Conservation (phyloP, 441 rosid genomes). For the Croton setiger region DNA sequence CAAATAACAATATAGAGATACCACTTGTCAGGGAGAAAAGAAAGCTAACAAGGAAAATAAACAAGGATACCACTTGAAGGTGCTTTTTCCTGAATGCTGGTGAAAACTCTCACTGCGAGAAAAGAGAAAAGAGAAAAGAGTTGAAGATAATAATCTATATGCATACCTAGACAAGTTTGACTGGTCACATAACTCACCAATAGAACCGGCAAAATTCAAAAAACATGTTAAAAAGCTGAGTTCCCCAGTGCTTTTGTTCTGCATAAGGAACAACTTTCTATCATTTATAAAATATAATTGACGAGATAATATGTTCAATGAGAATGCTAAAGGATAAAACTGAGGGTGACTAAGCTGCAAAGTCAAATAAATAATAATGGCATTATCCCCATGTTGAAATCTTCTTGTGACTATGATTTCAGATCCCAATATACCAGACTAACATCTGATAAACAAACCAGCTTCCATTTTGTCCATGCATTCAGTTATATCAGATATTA, state of each 20-base stretch:
- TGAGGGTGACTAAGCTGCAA: neutral
- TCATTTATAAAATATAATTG: conserved; percentile 4
- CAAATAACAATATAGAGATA: neutral
- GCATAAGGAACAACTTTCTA: conserved; percentile 23
- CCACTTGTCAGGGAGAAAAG: neutral
- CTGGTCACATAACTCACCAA: conserved; percentile 45
- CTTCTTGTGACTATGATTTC: neutral
- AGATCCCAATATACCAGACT: neutral
- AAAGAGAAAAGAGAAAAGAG: conserved; percentile 15
- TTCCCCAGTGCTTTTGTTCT: conserved; percentile 90
- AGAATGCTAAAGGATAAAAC: conserved; percentile 2
- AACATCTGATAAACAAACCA: neutral
- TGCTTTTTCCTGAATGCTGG: conserved; percentile 90
- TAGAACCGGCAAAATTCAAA: conserved; percentile 72
- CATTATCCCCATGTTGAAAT: neutral
- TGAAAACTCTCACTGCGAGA: conserved; percentile 78
- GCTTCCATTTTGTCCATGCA: neutral
- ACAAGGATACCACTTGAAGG: conserved; percentile 79
- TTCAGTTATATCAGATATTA: neutral
- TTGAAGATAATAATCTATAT: neutral
- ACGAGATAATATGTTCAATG: neutral
- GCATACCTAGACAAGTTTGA: neutral
- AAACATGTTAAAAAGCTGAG: conserved; percentile 89
- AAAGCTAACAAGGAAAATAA: conserved; percentile 3
- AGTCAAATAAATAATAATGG: neutral